Evolutionary conservation across 148 eudicot genomes (phyloP).

Genomic region (Persicaria maculosa): DNA sequence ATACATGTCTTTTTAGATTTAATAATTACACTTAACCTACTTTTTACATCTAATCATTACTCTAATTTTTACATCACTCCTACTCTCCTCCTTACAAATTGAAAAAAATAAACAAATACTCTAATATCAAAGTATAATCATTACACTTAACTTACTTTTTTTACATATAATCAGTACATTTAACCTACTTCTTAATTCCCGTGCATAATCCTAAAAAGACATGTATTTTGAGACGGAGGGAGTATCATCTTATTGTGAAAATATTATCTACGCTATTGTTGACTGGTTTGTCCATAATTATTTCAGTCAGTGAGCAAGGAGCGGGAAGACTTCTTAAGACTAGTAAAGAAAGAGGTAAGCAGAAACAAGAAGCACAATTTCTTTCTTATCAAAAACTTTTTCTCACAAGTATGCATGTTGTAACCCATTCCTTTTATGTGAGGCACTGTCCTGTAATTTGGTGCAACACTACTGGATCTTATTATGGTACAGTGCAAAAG

Average conservation of each 20-base stretch:
- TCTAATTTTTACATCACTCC: no score
- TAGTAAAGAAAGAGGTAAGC: conserved; percentile 71
- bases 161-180: no score
- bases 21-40: no score
- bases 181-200: no score
- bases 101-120: no score
- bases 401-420: background rate
- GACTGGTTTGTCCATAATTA: conserved; percentile 13
- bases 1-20: no score
- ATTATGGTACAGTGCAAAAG: background rate
- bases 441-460: background rate
- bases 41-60: no score
- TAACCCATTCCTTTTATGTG: conserved; percentile 4
- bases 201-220: no score
- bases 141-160: no score
- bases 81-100: no score
- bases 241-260: background rate
- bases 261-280: background rate
- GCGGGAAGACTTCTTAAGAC: conserved; percentile 81
- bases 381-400: background rate
- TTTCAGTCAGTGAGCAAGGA: conserved; percentile 80
- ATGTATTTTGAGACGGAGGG: no score
- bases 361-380: background rate
- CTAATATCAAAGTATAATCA: no score
- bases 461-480: background rate